Conservation (phyloP, 2,329 filamentous ascomycete genomes). For the Talaromyces pinophilus region DNA sequence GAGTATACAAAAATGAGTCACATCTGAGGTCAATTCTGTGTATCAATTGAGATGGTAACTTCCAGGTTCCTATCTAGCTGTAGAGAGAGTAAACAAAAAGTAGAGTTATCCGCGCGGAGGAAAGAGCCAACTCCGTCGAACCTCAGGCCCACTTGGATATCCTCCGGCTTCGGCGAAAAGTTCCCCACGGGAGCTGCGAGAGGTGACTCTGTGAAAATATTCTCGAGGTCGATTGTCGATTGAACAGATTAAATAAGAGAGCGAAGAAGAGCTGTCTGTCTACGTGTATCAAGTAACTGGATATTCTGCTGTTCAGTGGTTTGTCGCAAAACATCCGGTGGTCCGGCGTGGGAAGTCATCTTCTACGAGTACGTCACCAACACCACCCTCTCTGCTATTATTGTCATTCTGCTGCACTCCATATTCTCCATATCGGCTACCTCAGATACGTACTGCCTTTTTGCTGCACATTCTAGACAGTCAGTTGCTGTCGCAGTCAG, state of each 20-base stretch:
- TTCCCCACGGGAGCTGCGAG: constrained; percentile 6
- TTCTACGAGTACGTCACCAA: constrained; percentile 1
- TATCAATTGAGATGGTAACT: neutral
- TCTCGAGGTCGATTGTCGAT: neutral
- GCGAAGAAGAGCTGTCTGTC: neutral
- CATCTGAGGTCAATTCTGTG: neutral
- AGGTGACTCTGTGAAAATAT: constrained; percentile 2
- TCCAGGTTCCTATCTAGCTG: neutral
- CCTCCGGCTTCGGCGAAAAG: constrained; percentile 15
- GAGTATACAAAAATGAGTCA: neutral
- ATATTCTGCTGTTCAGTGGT: neutral
- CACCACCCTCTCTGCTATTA: neutral
- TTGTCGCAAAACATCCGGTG: neutral
- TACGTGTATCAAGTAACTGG: neutral
- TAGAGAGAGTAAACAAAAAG: neutral
- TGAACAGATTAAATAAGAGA: neutral
- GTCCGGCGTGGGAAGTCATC: neutral
- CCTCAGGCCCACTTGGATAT: neutral
- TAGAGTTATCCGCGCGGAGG: constrained; percentile 9
- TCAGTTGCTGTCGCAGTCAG: neutral
- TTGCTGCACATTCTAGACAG: neutral
- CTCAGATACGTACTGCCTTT: neutral
- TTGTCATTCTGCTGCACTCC: neutral
- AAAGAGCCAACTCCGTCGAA: constrained; percentile 7
- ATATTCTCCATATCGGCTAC: neutral